These are phyloP conservation scores for Litsea cubeba DNA, from an alignment of 164 flowering plant genomes.

Conservation along the genomic window DNA sequence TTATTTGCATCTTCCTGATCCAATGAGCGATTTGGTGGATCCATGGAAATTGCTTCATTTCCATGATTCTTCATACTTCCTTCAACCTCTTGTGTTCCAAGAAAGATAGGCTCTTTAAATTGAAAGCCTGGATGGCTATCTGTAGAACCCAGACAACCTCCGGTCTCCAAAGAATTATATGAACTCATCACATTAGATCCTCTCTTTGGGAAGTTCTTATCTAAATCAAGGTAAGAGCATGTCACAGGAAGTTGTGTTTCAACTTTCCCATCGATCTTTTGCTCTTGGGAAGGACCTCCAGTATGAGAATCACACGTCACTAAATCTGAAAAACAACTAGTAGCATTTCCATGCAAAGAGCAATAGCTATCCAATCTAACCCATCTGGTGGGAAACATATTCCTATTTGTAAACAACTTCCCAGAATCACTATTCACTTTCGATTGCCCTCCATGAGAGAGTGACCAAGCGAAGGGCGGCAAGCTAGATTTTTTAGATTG, in stretches of 20 bases:
- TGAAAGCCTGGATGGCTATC: conserved; percentile 7
- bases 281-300: conserved; percentile 35
- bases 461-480: conserved; percentile 90
- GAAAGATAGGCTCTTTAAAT: conserved; percentile 2
- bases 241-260: conserved; percentile 19
- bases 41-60: conserved; percentile 19
- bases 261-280: conserved; percentile 14
- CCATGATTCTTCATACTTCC: conserved; percentile 14
- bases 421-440: conserved; percentile 50
- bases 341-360: conserved; percentile 27
- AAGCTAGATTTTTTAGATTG: conserved; percentile 38
- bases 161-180: conserved; percentile 4
- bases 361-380: conserved; percentile 37
- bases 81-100: conserved; percentile 20
- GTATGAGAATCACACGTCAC: conserved; percentile 38
- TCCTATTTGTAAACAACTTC: conserved; percentile 44
- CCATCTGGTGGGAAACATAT: conserved; percentile 69
- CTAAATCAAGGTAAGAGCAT: conserved; percentile 22
- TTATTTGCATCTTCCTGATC: conserved; percentile 8
- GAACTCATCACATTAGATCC: conserved; percentile 7
- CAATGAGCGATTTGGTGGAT: neutral
- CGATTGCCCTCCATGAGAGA: conserved; percentile 45
- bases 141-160: neutral
- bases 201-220: conserved; percentile 22
- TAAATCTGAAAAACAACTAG: conserved; percentile 34